Conservation (phyloP, 306 rosid species). For the Corylus heterophylla region DNA sequence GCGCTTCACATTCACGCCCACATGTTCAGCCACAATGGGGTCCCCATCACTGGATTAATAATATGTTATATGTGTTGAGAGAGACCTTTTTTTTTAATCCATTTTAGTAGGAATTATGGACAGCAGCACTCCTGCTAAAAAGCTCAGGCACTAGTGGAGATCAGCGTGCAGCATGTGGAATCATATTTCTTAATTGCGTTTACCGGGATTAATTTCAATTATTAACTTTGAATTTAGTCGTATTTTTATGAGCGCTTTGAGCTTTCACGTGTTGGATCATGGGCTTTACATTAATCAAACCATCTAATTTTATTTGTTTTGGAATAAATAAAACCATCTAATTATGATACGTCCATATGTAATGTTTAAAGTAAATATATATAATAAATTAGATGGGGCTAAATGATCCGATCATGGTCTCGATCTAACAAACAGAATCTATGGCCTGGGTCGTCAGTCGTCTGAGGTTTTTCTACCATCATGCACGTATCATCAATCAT, state of each 20-base stretch:
- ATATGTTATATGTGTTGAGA: too few relatives aligned
- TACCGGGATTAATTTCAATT: not conserved
- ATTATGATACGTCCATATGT: not conserved
- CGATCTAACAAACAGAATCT: too few relatives aligned
- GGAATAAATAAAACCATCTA: not conserved
- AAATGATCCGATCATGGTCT: too few relatives aligned
- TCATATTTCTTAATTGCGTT: slow-evolving; percentile 23
- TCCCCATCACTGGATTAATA: not conserved
- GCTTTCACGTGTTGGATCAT: not conserved
- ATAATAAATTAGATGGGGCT: too few relatives aligned
- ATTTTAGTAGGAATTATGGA: not conserved
- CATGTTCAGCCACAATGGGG: not conserved
- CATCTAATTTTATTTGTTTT: too few relatives aligned
- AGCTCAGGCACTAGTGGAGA: not conserved
- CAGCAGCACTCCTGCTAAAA: not conserved
- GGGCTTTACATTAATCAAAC: not conserved
- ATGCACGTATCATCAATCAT: too few relatives aligned
- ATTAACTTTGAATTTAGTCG: not conserved
- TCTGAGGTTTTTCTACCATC: too few relatives aligned
- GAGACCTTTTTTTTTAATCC: too few relatives aligned
- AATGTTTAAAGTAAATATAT: not conserved
- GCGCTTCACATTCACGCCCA: slow-evolving; percentile 19
- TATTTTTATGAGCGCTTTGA: not conserved
- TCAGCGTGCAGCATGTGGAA: slow-evolving; percentile 27
- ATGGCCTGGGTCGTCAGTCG: too few relatives aligned